phyloP scores from a whole-genome alignment of 305 asterid genomes.

The Fraxinus baroniana region DNA sequence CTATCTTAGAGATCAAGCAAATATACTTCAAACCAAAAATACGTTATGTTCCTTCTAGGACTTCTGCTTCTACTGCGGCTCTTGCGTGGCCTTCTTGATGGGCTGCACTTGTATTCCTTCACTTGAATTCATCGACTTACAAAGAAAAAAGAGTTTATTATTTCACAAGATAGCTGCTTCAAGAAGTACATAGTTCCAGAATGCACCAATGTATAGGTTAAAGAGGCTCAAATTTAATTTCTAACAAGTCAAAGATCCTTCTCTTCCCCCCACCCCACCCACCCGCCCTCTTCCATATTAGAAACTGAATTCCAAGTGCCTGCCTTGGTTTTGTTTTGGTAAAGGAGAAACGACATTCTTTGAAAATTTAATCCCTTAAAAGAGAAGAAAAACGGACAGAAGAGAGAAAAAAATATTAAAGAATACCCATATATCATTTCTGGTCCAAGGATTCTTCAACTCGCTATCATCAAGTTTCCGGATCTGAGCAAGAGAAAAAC shows the following conservation, averaged over 20 bases:
- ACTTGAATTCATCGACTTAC: constrained; percentile 42
- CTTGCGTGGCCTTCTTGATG: constrained; percentile 85
- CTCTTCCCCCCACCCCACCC: too few relatives aligned
- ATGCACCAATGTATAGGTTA: neutral
- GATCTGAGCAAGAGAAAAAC: constrained; percentile 43
- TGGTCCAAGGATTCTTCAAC: constrained; percentile 94
- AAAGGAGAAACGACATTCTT: neutral
- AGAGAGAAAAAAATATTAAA: neutral
- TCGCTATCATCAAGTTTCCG: constrained; percentile 90
- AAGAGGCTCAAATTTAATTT: neutral
- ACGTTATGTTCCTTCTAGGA: constrained; percentile 50
- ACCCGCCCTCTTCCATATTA: neutral
- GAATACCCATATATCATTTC: constrained; percentile 76
- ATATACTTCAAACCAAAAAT: constrained; percentile 17
- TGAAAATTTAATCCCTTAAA: neutral
- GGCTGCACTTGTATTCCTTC: constrained; percentile 56
- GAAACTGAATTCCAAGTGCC: neutral
- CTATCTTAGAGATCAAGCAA: neutral
- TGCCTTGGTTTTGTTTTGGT: neutral
- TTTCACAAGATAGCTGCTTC: neutral
- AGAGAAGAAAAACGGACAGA: neutral
- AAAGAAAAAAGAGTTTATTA: neutral
- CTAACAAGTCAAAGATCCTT: neutral
- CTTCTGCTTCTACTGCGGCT: constrained; percentile 55
- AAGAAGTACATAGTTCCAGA: neutral